Base-by-base conservation (phyloP, 2,329 filamentous ascomycete genomes). In the Aspergillus jensenii region DNA sequence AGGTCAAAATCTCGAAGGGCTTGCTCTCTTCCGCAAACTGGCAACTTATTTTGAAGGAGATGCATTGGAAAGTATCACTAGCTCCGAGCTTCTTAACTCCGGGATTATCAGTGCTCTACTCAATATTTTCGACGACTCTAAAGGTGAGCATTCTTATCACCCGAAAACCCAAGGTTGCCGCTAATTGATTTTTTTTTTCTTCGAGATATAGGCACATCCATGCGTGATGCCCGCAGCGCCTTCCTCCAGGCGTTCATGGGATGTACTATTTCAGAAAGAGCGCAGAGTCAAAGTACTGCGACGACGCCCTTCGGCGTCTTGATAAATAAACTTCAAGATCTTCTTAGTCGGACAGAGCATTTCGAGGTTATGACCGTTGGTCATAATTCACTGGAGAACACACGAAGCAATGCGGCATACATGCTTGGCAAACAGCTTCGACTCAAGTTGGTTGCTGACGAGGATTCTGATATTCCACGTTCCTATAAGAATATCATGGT, bases 291-390 rank as follows among this genome's bases (percentile, higher is more conserved):
- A 70, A 87, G 86, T 15, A 83, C 85, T 4, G 87, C 90, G 3
- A 83, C 87, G 0, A 96, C 93, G 0, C 88, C 92, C 1, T 96
- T 98, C 74, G 95, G 92, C 68, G 85, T 96, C 52, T 82, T 99
- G 73, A 88, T 96, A 41, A 90, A 93, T 73, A 99, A 99, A 75
- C 81, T 99, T 33, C 95, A 99, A 76, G 95, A 99, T 77, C 80
- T 99, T 58, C 84, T 99, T 56, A 99, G 95, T 79, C 88, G 95
- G 65, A 96, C 93, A 35, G 95, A 99, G 79, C 93, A 98, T 79
- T 99, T 98, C 68, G 95, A 99, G 71, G 93, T 99, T 45, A 86
- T 96, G 61, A 99, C 95, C 7, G 93, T 98, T 55, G 91, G 96
- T 72, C 90, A 96, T 61, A 96, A 96, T 67, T 88, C 90, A 5